Conservation (phyloP, 2,329 filamentous ascomycete species). For the Colletotrichum tropicicola region DNA sequence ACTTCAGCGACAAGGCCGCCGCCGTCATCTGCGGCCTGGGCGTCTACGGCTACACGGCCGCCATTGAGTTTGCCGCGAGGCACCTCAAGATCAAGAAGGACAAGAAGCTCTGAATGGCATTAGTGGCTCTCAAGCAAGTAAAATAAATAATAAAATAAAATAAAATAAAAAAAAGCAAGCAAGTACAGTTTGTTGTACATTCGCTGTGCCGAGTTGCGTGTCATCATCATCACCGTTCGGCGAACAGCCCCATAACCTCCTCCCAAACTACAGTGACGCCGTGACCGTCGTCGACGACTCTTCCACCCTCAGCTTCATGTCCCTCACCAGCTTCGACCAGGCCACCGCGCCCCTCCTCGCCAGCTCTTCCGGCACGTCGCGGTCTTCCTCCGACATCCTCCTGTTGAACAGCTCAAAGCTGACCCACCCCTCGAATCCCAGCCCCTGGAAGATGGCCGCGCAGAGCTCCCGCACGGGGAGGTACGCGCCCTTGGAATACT, state of each 20-base stretch:
- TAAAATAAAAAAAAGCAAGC: not conserved
- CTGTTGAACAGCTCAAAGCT: conserved; percentile 77
- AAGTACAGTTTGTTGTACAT: conserved; percentile 16
- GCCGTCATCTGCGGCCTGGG: conserved; percentile 78
- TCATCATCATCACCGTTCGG: not conserved
- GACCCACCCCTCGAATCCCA: conserved; percentile 75
- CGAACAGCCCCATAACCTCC: too few relatives aligned
- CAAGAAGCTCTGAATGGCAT: conserved; percentile 3
- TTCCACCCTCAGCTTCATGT: conserved; percentile 42
- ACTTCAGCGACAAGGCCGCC: conserved; percentile 78
- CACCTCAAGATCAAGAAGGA: conserved; percentile 52
- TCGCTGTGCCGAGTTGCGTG: conserved; percentile 1
- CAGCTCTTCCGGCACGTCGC: conserved; percentile 64
- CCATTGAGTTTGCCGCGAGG: conserved; percentile 62
- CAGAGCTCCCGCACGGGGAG: conserved; percentile 72
- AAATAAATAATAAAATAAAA: not conserved
- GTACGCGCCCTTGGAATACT: conserved; percentile 70
- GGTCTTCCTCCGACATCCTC: conserved; percentile 60
- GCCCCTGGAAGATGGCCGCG: conserved; percentile 66
- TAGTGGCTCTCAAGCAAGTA: not conserved
- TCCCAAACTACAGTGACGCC: conserved; percentile 48
- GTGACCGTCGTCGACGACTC: conserved; percentile 39
- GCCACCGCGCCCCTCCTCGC: conserved; percentile 64
- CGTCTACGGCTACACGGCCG: conserved; percentile 67
- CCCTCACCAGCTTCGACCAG: conserved; percentile 52